phyloP scores from a whole-genome alignment of 768 basidiomycete species.

The Gymnopilus junonius region DNA sequence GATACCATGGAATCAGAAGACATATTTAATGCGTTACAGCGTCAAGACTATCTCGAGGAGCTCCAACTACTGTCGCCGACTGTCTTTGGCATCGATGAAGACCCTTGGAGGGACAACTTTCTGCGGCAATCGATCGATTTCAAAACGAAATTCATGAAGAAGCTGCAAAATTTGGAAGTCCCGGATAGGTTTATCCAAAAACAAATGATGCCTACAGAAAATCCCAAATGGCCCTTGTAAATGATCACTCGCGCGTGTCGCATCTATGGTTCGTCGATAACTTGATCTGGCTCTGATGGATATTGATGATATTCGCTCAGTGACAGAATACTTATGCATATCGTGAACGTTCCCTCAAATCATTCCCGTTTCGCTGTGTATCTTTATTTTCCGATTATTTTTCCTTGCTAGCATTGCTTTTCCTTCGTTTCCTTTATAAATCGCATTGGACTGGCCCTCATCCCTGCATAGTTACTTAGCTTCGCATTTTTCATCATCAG shows the following conservation, averaged over 20 bases:
- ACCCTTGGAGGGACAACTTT: background rate
- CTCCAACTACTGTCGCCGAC: background rate
- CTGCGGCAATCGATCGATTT: background rate
- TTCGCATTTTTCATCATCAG: background rate
- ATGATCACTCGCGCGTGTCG: background rate
- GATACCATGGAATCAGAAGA: background rate
- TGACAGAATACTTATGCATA: too few relatives aligned
- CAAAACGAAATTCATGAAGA: background rate
- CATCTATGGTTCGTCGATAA: too few relatives aligned
- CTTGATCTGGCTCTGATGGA: too few relatives aligned
- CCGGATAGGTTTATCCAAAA: background rate
- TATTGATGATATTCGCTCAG: too few relatives aligned
- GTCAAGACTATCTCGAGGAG: background rate
- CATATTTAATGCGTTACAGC: background rate
- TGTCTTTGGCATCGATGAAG: background rate
- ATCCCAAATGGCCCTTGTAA: background rate
- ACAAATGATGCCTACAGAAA: background rate
- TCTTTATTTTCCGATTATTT: background rate
- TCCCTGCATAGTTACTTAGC: background rate
- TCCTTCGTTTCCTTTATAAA: background rate
- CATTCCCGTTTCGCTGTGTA: background rate
- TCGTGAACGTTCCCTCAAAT: background rate
- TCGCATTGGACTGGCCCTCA: background rate
- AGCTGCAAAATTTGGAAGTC: background rate
- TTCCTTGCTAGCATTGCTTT: background rate